Evolutionary conservation across 2,329 filamentous ascomycete species (phyloP), one percentile per base, ranked within the genome.

Genomic region (Plenodomus lindquistii): DNA sequence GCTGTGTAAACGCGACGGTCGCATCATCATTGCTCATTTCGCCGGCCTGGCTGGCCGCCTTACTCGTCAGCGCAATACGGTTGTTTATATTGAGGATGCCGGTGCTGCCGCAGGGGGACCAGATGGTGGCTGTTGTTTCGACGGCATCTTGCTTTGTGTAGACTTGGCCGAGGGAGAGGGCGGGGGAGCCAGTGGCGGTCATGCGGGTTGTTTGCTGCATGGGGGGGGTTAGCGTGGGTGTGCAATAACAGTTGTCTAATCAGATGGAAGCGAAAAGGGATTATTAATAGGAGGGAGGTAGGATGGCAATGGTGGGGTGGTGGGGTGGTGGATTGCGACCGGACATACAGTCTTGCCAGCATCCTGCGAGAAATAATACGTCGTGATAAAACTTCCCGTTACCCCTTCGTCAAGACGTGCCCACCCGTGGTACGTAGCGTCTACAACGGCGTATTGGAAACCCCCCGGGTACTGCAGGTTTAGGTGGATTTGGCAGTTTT

Each of bases 121-220:
- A 70, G 48, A 69, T 57, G 36, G 61, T 63, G 2, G 66, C 63
- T 0, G 66, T 69, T 13, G 67, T 68, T 59, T 70, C 67, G 37
- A 70, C 50, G 11, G 62, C 60, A 60, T 80, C 78, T 40, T 73
- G 72, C 66, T 77, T 75, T 54, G 68, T 67, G 68, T 80, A 81
- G 64, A 79, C 66, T 27, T 66, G 58, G 42, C 63, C 71, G 35
- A 65, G 62, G 40, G 55, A 60, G 24, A 77, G 76, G 17, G 72
- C 73, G 13, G 65, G 69, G 62, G 77, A 62, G 40, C 66, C 66
- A 0, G 27, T 42, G n/a, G 52, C 60, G 1, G 50, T 48, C 54
- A 62, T 65, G 34, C 60, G 57, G 40, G 65, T 69, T 10, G 54
- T 59, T 46, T 57, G 55, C 44, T 49, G 34, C 3, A 19, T 2